phyloP scores from a whole-genome alignment of 306 rosid species.

The Pterocarpus santalinus region DNA sequence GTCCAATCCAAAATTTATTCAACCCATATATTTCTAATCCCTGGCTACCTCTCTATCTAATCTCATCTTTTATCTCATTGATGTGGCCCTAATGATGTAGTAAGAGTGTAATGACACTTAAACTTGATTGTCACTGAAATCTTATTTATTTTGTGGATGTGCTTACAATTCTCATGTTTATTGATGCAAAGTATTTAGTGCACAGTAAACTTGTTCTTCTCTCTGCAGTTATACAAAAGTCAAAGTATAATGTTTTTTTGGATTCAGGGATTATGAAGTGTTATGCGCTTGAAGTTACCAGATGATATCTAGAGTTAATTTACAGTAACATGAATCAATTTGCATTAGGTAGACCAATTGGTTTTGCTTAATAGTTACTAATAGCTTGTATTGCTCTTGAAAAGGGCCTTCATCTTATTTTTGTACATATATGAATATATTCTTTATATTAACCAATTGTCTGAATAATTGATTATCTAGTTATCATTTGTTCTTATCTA shows the following conservation, averaged over 20 bases:
- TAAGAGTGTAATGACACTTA: background rate
- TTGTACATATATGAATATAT: background rate
- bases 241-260: background rate
- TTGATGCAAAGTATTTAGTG: constrained; percentile 17
- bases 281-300: background rate
- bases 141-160: background rate
- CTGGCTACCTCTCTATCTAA: background rate
- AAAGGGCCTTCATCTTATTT: background rate
- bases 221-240: background rate
- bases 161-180: background rate
- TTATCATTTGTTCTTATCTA: background rate
- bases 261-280: constrained; percentile 5
- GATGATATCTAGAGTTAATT: background rate
- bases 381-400: background rate
- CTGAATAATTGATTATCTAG: background rate
- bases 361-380: background rate
- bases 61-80: constrained; percentile 15
- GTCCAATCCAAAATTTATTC: too few relatives aligned
- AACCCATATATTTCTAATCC: background rate
- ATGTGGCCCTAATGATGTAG: background rate
- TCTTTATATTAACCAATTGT: background rate
- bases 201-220: background rate
- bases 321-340: background rate
- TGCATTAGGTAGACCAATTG: background rate
- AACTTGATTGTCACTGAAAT: background rate